A percentile compares a stretch with the other conserved stretches of the same genome.
phyloP scores from a whole-genome alignment of 495 filamentous ascomycete genomes.

The Bombardia bombarda region DNA sequence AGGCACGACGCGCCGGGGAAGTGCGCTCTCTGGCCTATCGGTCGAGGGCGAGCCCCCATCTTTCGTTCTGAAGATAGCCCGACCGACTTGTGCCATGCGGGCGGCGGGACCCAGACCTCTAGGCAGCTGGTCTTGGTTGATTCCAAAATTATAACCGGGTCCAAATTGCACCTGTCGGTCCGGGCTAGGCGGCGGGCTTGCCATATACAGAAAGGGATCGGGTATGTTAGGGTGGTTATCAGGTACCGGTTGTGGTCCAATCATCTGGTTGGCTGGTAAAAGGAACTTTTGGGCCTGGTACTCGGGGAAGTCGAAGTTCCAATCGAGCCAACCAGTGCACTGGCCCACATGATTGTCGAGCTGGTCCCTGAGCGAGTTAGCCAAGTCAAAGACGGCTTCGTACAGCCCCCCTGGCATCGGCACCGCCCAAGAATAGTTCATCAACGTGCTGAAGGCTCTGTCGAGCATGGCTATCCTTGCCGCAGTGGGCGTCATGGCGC shows the following conservation, averaged over 20 bases:
- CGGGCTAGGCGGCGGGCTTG: neutral
- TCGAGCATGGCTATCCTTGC: neutral
- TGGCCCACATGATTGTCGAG: neutral
- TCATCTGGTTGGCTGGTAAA: too few relatives aligned
- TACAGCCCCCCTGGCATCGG: neutral
- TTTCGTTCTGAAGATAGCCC: neutral
- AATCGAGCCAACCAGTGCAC: neutral
- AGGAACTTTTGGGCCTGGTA: too few relatives aligned
- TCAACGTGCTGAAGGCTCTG: neutral
- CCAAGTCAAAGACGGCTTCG: neutral
- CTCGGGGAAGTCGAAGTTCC: neutral
- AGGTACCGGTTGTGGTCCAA: too few relatives aligned
- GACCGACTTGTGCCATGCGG: neutral
- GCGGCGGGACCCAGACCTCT: too few relatives aligned
- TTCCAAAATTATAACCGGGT: neutral
- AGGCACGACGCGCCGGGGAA: neutral
- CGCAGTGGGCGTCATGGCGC: too few relatives aligned
- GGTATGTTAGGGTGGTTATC: too few relatives aligned
- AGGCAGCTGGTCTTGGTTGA: too few relatives aligned
- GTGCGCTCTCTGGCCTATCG: neutral
- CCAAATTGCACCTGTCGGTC: neutral
- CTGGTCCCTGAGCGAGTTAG: neutral
- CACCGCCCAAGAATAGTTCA: neutral
- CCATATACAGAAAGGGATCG: neutral
- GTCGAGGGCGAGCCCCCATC: too few relatives aligned